phyloP scores from a whole-genome alignment of 148 eudicot genomes.

The Spergularia marina region DNA sequence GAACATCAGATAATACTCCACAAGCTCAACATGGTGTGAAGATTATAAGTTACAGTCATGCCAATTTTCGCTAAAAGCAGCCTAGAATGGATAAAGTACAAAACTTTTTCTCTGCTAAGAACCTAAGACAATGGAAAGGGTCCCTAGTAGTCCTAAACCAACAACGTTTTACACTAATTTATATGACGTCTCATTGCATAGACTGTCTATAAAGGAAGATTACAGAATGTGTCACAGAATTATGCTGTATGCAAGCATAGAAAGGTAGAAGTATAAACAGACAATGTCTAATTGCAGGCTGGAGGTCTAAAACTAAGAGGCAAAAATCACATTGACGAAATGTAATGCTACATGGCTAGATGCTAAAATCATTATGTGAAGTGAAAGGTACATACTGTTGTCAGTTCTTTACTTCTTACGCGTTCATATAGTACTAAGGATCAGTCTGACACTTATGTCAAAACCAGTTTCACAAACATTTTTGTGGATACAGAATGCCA shows the following conservation, averaged over 20 bases:
- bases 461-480: no score
- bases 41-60: background rate
- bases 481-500: no score
- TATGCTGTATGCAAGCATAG: background rate
- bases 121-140: background rate
- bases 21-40: background rate
- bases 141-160: background rate
- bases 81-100: background rate
- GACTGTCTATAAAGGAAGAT: background rate
- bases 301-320: background rate
- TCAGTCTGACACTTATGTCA: no score
- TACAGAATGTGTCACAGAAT: background rate
- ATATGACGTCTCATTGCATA: background rate
- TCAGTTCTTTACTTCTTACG: no score
- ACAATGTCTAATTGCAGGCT: background rate
- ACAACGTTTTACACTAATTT: no score
- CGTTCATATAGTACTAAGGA: no score
- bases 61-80: background rate
- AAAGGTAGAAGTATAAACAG: background rate
- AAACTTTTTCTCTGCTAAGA: background rate
- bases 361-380: no score
- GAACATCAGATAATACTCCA: background rate
- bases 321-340: background rate
- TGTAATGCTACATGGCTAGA: no score
- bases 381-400: background rate